phyloP scores from a whole-genome alignment of 805 yeast genomes.

The Yamadazyma tumulicola region DNA sequence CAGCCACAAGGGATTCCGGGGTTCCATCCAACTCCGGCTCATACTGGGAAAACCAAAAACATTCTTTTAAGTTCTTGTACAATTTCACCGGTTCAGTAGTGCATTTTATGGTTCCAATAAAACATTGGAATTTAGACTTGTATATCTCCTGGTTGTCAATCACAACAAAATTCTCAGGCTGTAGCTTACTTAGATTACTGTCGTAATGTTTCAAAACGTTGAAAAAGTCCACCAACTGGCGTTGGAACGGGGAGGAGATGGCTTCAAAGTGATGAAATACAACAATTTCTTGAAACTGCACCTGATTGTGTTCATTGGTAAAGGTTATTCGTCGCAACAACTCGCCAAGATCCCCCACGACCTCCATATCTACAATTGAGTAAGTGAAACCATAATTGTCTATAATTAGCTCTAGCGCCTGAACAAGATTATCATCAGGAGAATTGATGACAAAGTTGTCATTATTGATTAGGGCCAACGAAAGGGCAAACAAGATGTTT shows the following conservation, averaged over 20 bases:
- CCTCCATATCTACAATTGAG: neutral
- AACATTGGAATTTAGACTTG: conserved; percentile 15
- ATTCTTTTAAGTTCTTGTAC: conserved; percentile 20
- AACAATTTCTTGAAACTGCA: conserved; percentile 5
- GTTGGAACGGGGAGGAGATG: conserved; percentile 11
- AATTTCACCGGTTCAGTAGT: conserved; percentile 8
- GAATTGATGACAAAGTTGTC: conserved; percentile 18
- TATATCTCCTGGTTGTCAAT: conserved; percentile 7
- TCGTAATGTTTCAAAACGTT: conserved; percentile 21
- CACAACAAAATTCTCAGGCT: conserved; percentile 2
- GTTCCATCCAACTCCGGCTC: neutral
- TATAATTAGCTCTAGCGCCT: neutral
- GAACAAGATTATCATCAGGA: conserved; percentile 5
- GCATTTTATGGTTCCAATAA: conserved; percentile 17
- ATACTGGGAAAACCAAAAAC: conserved; percentile 25
- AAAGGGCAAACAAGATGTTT: conserved; percentile 17
- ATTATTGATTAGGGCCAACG: conserved; percentile 17
- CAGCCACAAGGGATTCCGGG: no score
- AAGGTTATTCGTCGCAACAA: conserved; percentile 9
- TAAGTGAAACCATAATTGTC: neutral
- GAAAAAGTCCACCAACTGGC: conserved; percentile 15
- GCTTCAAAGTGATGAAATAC: conserved; percentile 19
- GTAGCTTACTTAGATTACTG: conserved; percentile 11
- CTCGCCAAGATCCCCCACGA: neutral
- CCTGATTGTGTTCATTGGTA: conserved; percentile 4